Evolutionary conservation across 331 rosid genomes (phyloP).

Genomic region (Dryas integrifolia): DNA sequence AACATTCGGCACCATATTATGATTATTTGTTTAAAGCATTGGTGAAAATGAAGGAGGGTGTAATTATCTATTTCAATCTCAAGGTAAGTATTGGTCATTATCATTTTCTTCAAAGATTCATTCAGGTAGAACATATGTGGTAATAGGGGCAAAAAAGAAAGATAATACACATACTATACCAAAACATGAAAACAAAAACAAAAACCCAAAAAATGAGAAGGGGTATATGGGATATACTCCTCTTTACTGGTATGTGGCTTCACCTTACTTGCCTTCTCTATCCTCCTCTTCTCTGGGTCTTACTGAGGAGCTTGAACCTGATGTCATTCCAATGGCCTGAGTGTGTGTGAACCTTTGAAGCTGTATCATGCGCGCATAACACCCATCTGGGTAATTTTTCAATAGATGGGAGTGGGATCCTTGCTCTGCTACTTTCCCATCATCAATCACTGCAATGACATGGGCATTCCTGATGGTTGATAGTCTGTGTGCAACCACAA

Average conservation of each 20-base stretch:
- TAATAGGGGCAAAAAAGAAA: conserved; percentile 16
- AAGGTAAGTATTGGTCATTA: conserved; percentile 36
- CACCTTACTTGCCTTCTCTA: conserved; percentile 52
- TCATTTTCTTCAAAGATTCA: conserved; percentile 47
- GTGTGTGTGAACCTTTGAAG: conserved; percentile 79
- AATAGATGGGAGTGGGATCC: conserved; percentile 89
- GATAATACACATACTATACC: conserved; percentile 55
- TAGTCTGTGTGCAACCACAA: conserved; percentile 81
- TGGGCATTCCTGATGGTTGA: conserved; percentile 84
- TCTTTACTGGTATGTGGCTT: conserved; percentile 32
- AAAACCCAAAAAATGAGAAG: conserved; percentile 48
- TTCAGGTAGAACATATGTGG: conserved; percentile 41
- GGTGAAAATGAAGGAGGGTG: conserved; percentile 24
- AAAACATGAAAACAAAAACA: conserved; percentile 27
- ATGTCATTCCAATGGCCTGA: conserved; percentile 78
- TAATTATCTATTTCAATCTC: conserved; percentile 47
- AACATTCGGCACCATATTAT: not conserved
- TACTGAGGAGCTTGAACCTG: conserved; percentile 75
- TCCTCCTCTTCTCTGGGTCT: conserved; percentile 59
- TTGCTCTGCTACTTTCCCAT: conserved; percentile 96
- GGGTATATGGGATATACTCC: conserved; percentile 48
- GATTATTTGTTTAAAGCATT: conserved; percentile 5
- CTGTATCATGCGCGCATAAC: conserved; percentile 87
- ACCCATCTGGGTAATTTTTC: conserved; percentile 85
- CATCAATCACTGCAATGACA: conserved; percentile 89